Evolutionary conservation across 176 grass and related monocot species (phyloP), one percentile per base, ranked within the genome.

Genomic region (Oryza longistaminata): DNA sequence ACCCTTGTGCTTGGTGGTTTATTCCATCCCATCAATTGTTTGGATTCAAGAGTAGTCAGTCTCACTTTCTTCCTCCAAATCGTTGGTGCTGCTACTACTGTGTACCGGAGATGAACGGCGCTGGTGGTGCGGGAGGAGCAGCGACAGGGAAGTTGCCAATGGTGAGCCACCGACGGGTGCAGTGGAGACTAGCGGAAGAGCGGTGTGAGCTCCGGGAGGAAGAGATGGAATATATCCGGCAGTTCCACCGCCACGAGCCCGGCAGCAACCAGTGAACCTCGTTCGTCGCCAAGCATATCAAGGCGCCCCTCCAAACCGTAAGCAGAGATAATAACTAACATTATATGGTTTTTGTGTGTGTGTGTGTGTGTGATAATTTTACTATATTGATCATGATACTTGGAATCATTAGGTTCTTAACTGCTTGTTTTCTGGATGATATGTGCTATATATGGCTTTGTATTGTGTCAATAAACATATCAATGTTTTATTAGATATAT

Each of bases 301-400:
- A 79, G 74, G 95, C 90, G 0, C 95, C 92, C 66, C 87, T 94
- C 34, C 84, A 97, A 72, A 89, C 89, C 2, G 92, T 91, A 91
- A 43, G 7, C 9, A 88, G 85, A 52, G 21, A 24, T 58, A 58
- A 52, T 17, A 58, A 2, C 49, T n/a, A 6, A 7, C 16, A 19
- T 58, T 6, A 58, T 58, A 17, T 58, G 53, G 17, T n/a, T 58
- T 58, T 17, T 58, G 53, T 58, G 6, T n/a, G 58, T 62, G 19
- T 62, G 27, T 29, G 27, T 31, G 29, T 27, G 27, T 27, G 27
- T 27, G 27, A 31, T 31, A 31, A 31, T 31, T 31, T 31, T 31
- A 31, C 2, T 31, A 31, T 31, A 62, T 62, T 10, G 7, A 62
- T 24, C 19, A 62, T 62, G 21, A 62, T 22, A 3, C 19, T 2